These are phyloP conservation scores for Phialophora expanda DNA, from an alignment of 2,329 filamentous ascomycete genomes.

Conservation along the genomic window DNA sequence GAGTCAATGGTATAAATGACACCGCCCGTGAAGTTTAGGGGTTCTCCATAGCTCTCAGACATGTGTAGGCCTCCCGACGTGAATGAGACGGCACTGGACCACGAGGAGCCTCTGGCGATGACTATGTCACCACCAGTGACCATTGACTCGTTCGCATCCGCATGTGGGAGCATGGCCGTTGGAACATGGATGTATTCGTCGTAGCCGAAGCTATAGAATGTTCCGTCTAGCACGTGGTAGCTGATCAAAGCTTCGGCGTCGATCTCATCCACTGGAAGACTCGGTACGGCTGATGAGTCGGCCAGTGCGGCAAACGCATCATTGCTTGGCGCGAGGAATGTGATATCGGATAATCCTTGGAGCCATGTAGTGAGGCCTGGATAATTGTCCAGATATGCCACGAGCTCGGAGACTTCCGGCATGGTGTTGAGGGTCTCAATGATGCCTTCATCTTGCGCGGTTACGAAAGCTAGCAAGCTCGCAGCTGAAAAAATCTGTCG, in stretches of 20 bases:
- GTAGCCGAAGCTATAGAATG: conserved; percentile 43
- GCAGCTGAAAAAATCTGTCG: neutral
- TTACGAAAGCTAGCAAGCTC: conserved; percentile 7
- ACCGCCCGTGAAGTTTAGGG: conserved; percentile 20
- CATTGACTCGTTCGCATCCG: conserved; percentile 55
- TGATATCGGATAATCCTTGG: conserved; percentile 55
- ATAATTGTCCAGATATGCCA: conserved; percentile 17
- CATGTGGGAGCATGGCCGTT: conserved; percentile 55
- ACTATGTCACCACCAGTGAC: conserved; percentile 65
- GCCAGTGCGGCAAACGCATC: conserved; percentile 49
- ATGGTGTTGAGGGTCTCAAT: conserved; percentile 24
- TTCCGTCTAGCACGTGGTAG: conserved; percentile 65
- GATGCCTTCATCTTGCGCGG: conserved; percentile 17
- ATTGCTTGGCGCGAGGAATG: conserved; percentile 64
- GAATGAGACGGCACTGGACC: conserved; percentile 14
- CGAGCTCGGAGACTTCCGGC: conserved; percentile 33
- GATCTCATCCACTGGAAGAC: conserved; percentile 5
- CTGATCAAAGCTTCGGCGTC: conserved; percentile 54
- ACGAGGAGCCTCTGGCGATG: conserved; percentile 15
- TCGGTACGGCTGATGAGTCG: conserved; percentile 7
- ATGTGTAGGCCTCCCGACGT: conserved; percentile 15
- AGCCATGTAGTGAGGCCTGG: conserved; percentile 40
- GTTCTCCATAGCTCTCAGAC: conserved; percentile 7
- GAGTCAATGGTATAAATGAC: conserved; percentile 24
- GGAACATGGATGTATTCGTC: conserved; percentile 50